Evolutionary conservation across 2,329 filamentous ascomycete genomes (phyloP).

Genomic region (Trichoderma sp.): DNA sequence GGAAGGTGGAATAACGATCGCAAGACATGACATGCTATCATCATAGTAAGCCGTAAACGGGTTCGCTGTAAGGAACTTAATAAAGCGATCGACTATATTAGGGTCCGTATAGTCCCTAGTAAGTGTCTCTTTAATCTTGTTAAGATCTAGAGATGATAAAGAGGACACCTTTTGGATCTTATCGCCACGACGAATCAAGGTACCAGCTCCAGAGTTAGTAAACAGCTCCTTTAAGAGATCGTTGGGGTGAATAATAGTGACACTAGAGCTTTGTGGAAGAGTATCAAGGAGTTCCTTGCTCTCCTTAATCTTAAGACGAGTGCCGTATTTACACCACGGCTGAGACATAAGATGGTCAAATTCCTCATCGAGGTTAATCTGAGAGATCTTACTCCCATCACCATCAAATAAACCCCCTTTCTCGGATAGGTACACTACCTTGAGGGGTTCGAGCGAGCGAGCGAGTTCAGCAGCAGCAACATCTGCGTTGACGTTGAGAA

Average conservation of each 20-base stretch:
- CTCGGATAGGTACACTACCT: not conserved
- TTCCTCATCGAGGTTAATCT: not conserved
- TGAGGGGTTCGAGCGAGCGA: not conserved
- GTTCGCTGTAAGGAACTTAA: not conserved
- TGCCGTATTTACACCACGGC: not conserved
- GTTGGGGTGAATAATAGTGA: not conserved
- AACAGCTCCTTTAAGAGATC: not conserved
- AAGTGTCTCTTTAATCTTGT: not conserved
- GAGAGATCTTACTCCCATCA: not conserved
- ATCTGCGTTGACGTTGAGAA: not conserved
- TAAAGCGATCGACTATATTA: not conserved
- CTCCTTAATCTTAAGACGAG: constrained; percentile 1
- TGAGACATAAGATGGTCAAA: not conserved
- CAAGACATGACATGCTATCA: not conserved
- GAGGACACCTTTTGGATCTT: not conserved
- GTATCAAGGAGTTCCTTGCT: not conserved
- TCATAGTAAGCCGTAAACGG: not conserved
- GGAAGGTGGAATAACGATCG: not conserved
- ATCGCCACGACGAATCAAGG: not conserved
- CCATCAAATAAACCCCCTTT: not conserved
- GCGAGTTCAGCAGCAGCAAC: constrained; percentile 1
- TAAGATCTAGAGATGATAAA: too few species aligned
- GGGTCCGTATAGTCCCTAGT: too few species aligned
- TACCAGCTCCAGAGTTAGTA: not conserved
- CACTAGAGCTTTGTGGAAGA: not conserved